A percentile compares a stretch with the other conserved stretches of the same genome.
Evolutionary conservation across 768 basidiomycete genomes (phyloP).

Genomic region (Pholiota conissans): DNA sequence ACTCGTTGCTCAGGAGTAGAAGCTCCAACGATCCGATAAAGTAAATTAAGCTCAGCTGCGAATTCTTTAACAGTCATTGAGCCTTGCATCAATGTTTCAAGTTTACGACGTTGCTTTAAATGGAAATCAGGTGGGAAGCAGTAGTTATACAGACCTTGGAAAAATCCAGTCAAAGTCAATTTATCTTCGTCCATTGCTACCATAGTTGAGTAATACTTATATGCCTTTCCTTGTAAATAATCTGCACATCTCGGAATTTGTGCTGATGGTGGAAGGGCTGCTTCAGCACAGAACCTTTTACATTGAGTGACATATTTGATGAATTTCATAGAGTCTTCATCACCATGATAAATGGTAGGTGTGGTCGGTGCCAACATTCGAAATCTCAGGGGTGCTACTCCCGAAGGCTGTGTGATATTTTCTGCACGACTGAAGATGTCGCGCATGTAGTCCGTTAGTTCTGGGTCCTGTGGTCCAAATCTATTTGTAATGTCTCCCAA

Average conservation of each 20-base stretch:
- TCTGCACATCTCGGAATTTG: constrained; percentile 21
- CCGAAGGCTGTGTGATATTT: neutral
- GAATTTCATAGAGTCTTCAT: constrained; percentile 8
- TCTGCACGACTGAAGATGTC: neutral
- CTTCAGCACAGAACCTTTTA: neutral
- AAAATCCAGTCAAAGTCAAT: constrained; percentile 26
- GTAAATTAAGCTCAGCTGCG: constrained; percentile 30
- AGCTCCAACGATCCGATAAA: constrained; percentile 32
- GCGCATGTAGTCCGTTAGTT: neutral
- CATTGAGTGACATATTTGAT: constrained; percentile 3
- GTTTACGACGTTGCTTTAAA: constrained; percentile 21
- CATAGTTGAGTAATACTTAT: constrained; percentile 25
- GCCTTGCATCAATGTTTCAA: constrained; percentile 23
- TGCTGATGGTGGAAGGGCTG: neutral
- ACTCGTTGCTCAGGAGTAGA: constrained; percentile 27
- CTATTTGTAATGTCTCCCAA: no score
- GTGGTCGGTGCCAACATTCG: neutral
- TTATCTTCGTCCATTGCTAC: constrained; percentile 15
- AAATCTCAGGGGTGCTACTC: neutral
- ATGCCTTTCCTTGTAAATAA: constrained; percentile 29
- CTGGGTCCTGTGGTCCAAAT: no score
- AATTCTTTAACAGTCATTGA: constrained; percentile 29
- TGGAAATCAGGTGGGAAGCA: constrained; percentile 32
- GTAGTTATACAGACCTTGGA: constrained; percentile 29
- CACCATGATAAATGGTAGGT: constrained; percentile 8